These are phyloP conservation scores for Orbilia oligospora DNA, from an alignment of 2,329 filamentous ascomycete genomes.

Conservation along the genomic window DNA sequence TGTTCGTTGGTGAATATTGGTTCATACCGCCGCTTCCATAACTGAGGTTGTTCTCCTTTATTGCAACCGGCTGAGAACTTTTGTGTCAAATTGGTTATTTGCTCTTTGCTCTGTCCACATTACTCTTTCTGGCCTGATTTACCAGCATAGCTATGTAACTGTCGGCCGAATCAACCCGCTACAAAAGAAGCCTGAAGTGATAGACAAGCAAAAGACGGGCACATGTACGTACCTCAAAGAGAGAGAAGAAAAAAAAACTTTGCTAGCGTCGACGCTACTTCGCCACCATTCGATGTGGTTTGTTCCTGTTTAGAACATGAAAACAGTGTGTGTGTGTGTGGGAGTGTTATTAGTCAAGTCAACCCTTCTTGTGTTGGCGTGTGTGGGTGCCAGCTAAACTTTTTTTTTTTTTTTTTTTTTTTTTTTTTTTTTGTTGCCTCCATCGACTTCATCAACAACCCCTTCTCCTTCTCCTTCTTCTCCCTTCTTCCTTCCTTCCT, in stretches of 20 bases:
- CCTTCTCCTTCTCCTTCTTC: constrained; percentile 34
- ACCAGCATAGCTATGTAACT: background rate
- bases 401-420: constrained; percentile 34
- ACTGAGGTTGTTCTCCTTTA: too few relatives aligned
- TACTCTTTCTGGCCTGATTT: too few relatives aligned
- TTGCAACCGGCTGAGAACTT: too few relatives aligned
- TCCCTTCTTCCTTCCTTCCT: constrained; percentile 46
- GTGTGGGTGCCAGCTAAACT: constrained; percentile 34
- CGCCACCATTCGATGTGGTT: constrained; percentile 35
- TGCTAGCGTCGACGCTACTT: constrained; percentile 58
- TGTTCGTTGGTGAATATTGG: too few relatives aligned
- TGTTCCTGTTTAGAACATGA: background rate
- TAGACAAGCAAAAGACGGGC: background rate
- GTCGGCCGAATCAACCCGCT: background rate
- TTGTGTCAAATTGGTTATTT: too few relatives aligned
- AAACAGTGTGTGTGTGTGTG: constrained; percentile 12
- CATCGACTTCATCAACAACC: constrained; percentile 3
- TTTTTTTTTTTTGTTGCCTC: constrained; percentile 31
- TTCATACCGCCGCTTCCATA: too few relatives aligned
- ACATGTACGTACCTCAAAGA: constrained; percentile 1
- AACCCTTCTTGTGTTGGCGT: background rate
- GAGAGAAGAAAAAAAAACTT: constrained; percentile 36
- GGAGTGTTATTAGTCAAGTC: background rate
- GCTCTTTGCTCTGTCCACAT: too few relatives aligned
- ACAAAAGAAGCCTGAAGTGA: constrained; percentile 12